These are phyloP conservation scores for Sporothrix schenckii DNA, from an alignment of 2,329 filamentous ascomycete species.

Conservation along the genomic window DNA sequence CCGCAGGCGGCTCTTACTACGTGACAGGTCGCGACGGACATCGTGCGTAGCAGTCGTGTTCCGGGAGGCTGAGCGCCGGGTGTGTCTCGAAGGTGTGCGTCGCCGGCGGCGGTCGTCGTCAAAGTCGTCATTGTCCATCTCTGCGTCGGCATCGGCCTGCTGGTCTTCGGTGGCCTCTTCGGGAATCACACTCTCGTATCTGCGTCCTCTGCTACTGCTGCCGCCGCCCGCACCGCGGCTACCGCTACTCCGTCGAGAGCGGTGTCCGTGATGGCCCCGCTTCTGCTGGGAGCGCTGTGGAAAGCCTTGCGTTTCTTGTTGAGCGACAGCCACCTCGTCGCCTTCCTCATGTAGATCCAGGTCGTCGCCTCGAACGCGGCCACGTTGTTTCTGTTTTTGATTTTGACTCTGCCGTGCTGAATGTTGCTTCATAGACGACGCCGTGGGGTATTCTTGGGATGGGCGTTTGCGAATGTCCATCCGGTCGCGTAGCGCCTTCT, in stretches of 20 bases:
- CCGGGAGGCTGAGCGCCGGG: constrained; percentile 38
- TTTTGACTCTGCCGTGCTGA: neutral
- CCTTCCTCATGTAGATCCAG: constrained; percentile 6
- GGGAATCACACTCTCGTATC: constrained; percentile 31
- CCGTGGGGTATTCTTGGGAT: constrained; percentile 26
- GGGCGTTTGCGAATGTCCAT: constrained; percentile 28
- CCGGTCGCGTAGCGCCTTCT: constrained; percentile 32
- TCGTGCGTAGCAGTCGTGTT: constrained; percentile 36
- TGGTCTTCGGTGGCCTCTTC: constrained; percentile 34
- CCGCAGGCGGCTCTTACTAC: constrained; percentile 33
- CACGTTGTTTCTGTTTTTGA: constrained; percentile 1
- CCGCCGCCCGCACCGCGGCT: constrained; percentile 30
- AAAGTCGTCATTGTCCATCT: constrained; percentile 28
- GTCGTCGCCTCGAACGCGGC: constrained; percentile 7
- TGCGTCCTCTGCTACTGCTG: constrained; percentile 29
- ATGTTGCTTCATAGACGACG: neutral
- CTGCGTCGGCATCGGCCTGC: constrained; percentile 26
- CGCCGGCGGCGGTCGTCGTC: constrained; percentile 30
- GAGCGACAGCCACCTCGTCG: neutral
- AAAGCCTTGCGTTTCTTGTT: constrained; percentile 6
- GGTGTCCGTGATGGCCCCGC: constrained; percentile 19
- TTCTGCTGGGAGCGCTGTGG: constrained; percentile 8
- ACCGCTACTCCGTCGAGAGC: constrained; percentile 26
- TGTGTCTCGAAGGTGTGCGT: constrained; percentile 33
- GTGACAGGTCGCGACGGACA: constrained; percentile 27